Percentiles rank a stretch among this genome's conserved stretches.
Evolutionary conservation across 2,329 filamentous ascomycete species (phyloP).

Genomic region (Aureobasidium melanogenum): DNA sequence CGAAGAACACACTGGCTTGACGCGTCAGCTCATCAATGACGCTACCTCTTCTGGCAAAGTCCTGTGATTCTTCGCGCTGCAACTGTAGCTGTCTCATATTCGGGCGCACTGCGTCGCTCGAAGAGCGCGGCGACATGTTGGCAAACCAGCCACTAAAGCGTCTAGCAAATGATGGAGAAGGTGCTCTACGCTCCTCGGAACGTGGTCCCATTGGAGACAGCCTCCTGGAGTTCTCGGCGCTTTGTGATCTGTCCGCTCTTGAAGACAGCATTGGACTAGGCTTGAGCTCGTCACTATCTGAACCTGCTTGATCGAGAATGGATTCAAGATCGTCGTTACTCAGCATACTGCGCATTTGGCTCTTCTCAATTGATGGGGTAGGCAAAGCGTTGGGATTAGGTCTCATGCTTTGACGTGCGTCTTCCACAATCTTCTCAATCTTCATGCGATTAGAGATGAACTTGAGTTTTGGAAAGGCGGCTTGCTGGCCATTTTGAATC

Average conservation of each 20-base stretch:
- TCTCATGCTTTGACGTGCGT: slow-evolving; percentile 41
- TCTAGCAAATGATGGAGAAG: slow-evolving; percentile 24
- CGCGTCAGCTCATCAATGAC: slow-evolving; percentile 36
- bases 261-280: slow-evolving; percentile 19
- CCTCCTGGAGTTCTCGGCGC: background rate
- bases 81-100: background rate
- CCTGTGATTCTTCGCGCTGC: slow-evolving; percentile 7
- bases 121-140: slow-evolving; percentile 17
- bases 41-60: slow-evolving; percentile 20
- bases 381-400: slow-evolving; percentile 22
- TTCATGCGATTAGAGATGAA: slow-evolving; percentile 84
- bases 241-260: background rate
- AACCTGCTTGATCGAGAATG: slow-evolving; percentile 29
- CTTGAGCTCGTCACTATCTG: slow-evolving; percentile 22
- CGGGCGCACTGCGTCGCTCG: slow-evolving; percentile 18
- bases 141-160: slow-evolving; percentile 24
- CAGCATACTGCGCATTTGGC: slow-evolving; percentile 27
- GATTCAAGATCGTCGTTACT: slow-evolving; percentile 39
- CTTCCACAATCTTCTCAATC: slow-evolving; percentile 60
- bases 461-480: slow-evolving; percentile 81
- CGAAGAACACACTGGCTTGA: slow-evolving; percentile 40
- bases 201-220: background rate
- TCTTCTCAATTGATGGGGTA: slow-evolving; percentile 19
- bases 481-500: slow-evolving; percentile 84
- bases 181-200: slow-evolving; percentile 1